Conservation (phyloP, 2,329 filamentous ascomycete species). For the Elsinoe necatrix region DNA sequence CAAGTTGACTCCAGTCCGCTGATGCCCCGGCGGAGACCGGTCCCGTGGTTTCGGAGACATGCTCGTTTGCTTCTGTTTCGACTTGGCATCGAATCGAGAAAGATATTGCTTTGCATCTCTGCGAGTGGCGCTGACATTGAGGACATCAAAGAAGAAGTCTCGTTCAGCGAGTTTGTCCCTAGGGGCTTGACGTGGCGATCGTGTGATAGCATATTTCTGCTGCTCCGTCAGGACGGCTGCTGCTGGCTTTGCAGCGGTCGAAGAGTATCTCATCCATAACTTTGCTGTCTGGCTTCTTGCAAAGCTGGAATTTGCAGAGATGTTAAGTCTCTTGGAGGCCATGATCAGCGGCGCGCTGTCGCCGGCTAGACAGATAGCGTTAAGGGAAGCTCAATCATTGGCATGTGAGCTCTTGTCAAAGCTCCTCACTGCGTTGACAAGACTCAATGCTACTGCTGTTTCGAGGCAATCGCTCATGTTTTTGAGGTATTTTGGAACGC, state of each 20-base stretch:
- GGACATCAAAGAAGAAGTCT: slow-evolving; percentile 76
- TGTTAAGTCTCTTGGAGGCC: not conserved
- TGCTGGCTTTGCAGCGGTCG: not conserved
- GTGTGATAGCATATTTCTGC: not conserved
- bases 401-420: not conserved
- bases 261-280: slow-evolving; percentile 5
- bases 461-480: not conserved
- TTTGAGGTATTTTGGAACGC: not conserved
- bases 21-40: slow-evolving; percentile 22
- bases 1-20: slow-evolving; percentile 49
- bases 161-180: slow-evolving; percentile 17
- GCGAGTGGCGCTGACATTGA: slow-evolving; percentile 84
- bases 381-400: not conserved
- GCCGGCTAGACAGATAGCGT: no score
- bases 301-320: not conserved
- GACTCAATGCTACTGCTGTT: not conserved
- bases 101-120: slow-evolving; percentile 88
- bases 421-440: not conserved
- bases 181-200: not conserved
- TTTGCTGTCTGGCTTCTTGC: not conserved
- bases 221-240: not conserved
- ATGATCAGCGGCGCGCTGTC: not conserved
- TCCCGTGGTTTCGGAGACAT: slow-evolving; percentile 32
- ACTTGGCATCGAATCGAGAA: slow-evolving; percentile 61
- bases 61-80: slow-evolving; percentile 21